Base-by-base conservation (phyloP, 1,284 basidiomycete species). In the Veloporphyrellus conicus region DNA sequence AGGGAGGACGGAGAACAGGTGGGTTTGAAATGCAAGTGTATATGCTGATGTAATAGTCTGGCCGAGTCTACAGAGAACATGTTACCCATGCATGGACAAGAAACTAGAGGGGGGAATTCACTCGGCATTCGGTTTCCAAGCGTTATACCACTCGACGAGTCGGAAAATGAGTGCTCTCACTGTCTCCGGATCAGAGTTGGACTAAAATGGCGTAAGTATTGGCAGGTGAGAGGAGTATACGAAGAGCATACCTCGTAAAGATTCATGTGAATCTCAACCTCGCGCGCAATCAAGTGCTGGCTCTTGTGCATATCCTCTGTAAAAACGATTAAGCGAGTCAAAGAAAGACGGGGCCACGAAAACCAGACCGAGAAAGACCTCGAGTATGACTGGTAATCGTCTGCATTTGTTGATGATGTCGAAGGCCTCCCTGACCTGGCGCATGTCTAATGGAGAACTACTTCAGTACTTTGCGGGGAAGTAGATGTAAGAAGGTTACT, bases 1-100 rank as follows among this genome's bases (percentile, higher is more conserved):
- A 2, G 87, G 84, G 9, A 91, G 74, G 41, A 72, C 63, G 37
- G 82, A 79, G 61, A 84, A 84, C 18, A 90, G 67, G 44, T 79
- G 76, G 1, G 84, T 84, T 57, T 86, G 84, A 61, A 88, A 90
- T 23, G 73, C 71, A 42, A 79, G 72, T 19, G 74, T 79, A 63
- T 84, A 89, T 2, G 82, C 72, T 2, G 75, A 72, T 40, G 71
- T 69, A 23, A 87, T 73, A 1, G 77, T 81, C 19, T 72, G 59
- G 6, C 84, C 82, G 8, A 89, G 71, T 49, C 85, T 87, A 47
- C 57, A 22, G 31, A 54, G 37, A 35, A 41, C 37, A 38, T 49
- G 49, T 43, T 48, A 56, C 33, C 23, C 38, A 50, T 16, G 45
- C 41, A 48, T 31, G 39, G 43, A 42, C 48, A 44, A 36, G 16